Base-by-base conservation (phyloP, 2,329 filamentous ascomycete species). In the Bipolaris oryzae region DNA sequence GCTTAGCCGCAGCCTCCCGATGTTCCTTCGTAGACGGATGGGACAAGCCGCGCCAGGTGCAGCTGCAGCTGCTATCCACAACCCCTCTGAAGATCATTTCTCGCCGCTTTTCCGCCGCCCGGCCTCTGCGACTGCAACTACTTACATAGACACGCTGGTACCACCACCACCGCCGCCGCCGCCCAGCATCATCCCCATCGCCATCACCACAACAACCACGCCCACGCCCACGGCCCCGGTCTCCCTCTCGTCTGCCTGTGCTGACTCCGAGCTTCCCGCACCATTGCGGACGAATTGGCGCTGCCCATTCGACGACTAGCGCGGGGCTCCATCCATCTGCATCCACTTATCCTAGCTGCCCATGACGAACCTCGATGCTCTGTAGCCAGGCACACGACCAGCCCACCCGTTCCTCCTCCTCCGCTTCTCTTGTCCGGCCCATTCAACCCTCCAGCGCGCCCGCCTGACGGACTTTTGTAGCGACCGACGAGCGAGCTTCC, bases 341-440 rank as follows among this genome's bases (percentile, higher is more conserved):
- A 28, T 28, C 25, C 25, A 28, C 25, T 28, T 28, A 28, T 28
- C 25, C 44, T 57, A 53, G 54, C 28, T 33, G 42, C 54, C 44
- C 49, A 68, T 70, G 67, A 69, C 64, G 66, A 58, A 47, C 49
- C 60, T 57, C 47, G 42, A 54, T 55, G 48, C 53, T 54, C 42
- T 53, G 54, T 57, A 57, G 54, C 25, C 49, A 57, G 49, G 54
- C 54, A 57, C 49, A 57, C 54, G 50, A 57, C 43, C 52, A 39
- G 45, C 39, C 25, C 53, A 43, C 51, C 7, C 13, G 20, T 34
- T 46, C 44, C 23, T 33, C 51, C 23, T 33, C 51, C 28, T 60
- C 60, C 57, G 57, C 53, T 16, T 50, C 58, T 46, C 34, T 53
- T 51, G 50, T 44, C 35, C 49, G 59, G 34, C 51, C 49, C 57